Evolutionary conservation across 805 yeast species (phyloP), one percentile per base, ranked within the genome.

Genomic region (Danielia reshetovae): DNA sequence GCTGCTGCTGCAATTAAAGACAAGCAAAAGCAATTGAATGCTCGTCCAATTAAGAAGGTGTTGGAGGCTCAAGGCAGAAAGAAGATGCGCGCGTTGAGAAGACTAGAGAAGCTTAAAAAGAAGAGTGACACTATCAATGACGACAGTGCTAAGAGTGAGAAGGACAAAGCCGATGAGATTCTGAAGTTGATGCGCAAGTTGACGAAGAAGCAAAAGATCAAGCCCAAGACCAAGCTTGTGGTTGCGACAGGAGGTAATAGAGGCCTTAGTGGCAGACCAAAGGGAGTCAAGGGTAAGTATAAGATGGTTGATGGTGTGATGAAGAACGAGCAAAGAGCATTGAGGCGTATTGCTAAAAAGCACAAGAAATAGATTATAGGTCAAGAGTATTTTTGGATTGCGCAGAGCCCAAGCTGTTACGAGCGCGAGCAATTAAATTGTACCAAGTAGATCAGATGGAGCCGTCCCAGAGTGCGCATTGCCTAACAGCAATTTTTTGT

Each of bases 11-110:
- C 73, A 2, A 63, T 66, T 33, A 62, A 57, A 36, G 70, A 67
- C 39, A 66, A 65, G 45, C 59, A 60, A 49, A 65, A 56, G 48
- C 66, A 89, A 42, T 65, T 93, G 59, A 93, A 93, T 61, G 97
- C 98, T 8, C 79, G 99, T 60, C 98, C 99, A 8, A 90, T 93
- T 55, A 93, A 93, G 77, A 93, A 93, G 76, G 97, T 93, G n/a
- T 75, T 85, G 48, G 99, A 93, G 64, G 98, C 98, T 4, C 81
- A 86, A 58, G 97, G 95, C 16, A 81, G 98, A 63, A 90, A 90
- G 81, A 85, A 85, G 74, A 74, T 85, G 85, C 80, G 96, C 62
- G 95, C 97, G 4, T 71, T 83, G 50, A 78, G 81, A 55, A 78
- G 95, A 56, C 65, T 90, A 44, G 97, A 89, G 57, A 83, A 84